Evolutionary conservation across 192 early-diverging fungal genomes (phyloP), one percentile per base, ranked within the genome.

Genomic region (Entomortierella chlamydospora): DNA sequence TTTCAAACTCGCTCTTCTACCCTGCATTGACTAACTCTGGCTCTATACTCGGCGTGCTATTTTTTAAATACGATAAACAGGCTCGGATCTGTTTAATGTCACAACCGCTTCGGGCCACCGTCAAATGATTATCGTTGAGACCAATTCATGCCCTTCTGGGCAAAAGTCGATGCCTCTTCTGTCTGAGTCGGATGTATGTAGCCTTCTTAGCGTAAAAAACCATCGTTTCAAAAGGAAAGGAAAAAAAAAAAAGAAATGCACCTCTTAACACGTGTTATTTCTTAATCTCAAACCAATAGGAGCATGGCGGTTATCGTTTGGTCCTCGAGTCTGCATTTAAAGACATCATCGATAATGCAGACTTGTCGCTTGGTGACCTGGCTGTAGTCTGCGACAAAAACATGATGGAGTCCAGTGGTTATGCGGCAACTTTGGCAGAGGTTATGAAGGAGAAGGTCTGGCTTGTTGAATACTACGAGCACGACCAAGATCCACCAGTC

Each of bases 121-220:
- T 37, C 95, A 96, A 81, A 96, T 96, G 95, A 94, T 96, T 81
- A 89, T 96, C 45, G 90, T 96, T 29, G 95, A 96, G 72, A 96
- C 95, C 43, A 96, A 96, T 80, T 95, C 93, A 49, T 96, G 95
- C 64, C 95, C 95, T 6, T 94, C 92, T 23, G 95, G 95, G 29
- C 94, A 93, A 82, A 96, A 96, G 72, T 96, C 94, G 8, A 96
- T 96, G 94, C 94, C 94, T 12, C 79, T 94, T 2, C 70, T 96
- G 15, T 90, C 89, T 9, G 93, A 94, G 64, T 83, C 90, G 9
- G 90, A 95, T 68, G 93, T 94, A 79, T 83, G 89, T 41, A 74
- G 82, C 18, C 30, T 28, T 42, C 10, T 20, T 23, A 8, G 23
- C 9, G 22, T 34, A 7, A 43, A 34, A 54, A 29, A 7, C 17